Base-by-base conservation (phyloP, 306 rosid genomes). In the Castanospermum australe region DNA sequence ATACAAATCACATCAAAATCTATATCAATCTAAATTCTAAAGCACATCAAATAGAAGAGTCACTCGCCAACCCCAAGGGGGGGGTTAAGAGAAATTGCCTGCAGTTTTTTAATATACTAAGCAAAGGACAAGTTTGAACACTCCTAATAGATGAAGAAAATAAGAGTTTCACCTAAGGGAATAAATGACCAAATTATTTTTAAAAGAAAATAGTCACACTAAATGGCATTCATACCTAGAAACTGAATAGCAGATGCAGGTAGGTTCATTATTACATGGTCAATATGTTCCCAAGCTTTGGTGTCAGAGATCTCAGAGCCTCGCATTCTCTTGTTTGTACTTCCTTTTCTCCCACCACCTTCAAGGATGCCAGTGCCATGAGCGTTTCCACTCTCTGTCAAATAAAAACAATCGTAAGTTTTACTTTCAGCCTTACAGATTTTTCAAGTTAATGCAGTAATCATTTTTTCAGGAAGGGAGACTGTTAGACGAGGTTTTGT, bases 241-340 rank as follows among this genome's bases (percentile, higher is more conserved):
- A 92, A 95, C 42, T 95, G 88, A 79, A 95, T 75, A 61, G 99
- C 97, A 82, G 99, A 92, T 79, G 99, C 99, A 42, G 98, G 99
- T 20, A 95, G 84, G 52, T 92, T 95, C 99, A 95, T 95, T 67
- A 95, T 81, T 63, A 95, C 84, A 41, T 92, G 98, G 90, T 95
- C 99, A 81, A 91, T 41, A 83, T 92, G 98, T 72, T 91, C 96
- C 92, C 96, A 91, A 36, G 92, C 75, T 85, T 87, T 89, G 38
- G 88, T 33, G 42, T 71, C 60, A 24, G 77, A 36, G 50, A 88
- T 74, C 50, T 77, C 87, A 48, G 84, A 85, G 79, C 88, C 74
- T 71, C 78, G 89, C 75, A 83, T 82, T 82, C 94, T 92, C 92
- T 91, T 92, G 83, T 84, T 92, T 51, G 81, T 54, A 73, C 62